Base-by-base conservation (phyloP, 2,329 filamentous ascomycete species). In the Penicillium hordei region DNA sequence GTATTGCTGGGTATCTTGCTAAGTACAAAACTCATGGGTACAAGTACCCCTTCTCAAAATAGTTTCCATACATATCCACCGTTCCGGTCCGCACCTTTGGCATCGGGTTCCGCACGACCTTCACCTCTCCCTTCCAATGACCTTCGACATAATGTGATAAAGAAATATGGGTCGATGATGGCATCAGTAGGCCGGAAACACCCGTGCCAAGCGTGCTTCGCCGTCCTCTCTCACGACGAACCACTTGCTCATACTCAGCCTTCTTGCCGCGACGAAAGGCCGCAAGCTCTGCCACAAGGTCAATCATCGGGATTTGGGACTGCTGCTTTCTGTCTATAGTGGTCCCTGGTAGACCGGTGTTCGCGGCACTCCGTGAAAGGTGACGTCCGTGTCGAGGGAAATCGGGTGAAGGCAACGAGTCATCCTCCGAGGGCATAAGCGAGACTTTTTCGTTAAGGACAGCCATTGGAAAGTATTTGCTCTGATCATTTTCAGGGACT, bases 111-210 rank as follows among this genome's bases (percentile, higher is more conserved):
- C 83, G 74, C n/a, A 86, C 73, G 31, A 87, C 77, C 52, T 82
- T 82, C 25, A 87, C 79, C 34, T 83, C 76, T 6, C 85, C 85
- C 31, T 81, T 78, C 85, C 85, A 87, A 61, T 83, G 79, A 0
- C 84, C 84, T 55, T 84, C 81, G 0, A 85, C 77, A 60, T 74
- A 75, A n/a, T 71, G 67, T 3, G 72, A 66, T 49, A 76, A 65
- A 8, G 69, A 59, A 38, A 64, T 48, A 21, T 62, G 72, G 33
- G 65, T 60, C 21, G 63, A 55, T 21, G 65, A 58, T 25, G 51
- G 42, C 17, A 61, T 48, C 8, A 56, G 55, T 2, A 52, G 54
- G 23, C 62, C 60, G 8, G 66, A 65, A 31, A 55, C 57, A 13
- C 58, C 57, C 9, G 58, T 58, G 23, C 73, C 49, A 67, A 71